Conservation (phyloP, 306 rosid species). For the Rubus idaeus region DNA sequence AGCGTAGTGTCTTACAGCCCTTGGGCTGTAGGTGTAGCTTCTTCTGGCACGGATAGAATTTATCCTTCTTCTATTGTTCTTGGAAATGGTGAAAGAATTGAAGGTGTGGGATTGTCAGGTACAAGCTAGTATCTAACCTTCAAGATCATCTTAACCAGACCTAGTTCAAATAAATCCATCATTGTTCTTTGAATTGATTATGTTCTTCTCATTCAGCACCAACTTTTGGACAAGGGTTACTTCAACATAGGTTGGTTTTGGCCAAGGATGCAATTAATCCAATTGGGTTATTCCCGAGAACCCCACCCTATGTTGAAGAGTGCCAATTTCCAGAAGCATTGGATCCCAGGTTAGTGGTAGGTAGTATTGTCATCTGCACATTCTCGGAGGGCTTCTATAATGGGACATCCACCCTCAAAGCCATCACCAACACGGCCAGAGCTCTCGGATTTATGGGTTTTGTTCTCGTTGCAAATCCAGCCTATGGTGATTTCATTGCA, state of each 20-base stretch:
- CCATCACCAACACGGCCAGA: conserved; percentile 56
- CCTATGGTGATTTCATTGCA: conserved; percentile 63
- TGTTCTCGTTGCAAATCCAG: conserved; percentile 62
- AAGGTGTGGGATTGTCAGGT: conserved; percentile 72
- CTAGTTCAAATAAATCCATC: conserved; percentile 5
- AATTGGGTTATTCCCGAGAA: conserved; percentile 48
- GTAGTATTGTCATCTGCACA: conserved; percentile 63
- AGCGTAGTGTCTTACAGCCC: conserved; percentile 72
- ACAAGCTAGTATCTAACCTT: too few species aligned
- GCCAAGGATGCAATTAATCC: conserved; percentile 69
- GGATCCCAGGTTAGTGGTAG: conserved; percentile 43
- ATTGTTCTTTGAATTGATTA: conserved; percentile 3
- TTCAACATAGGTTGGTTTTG: conserved; percentile 51
- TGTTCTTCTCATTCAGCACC: conserved; percentile 41
- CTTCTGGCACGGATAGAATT: conserved; percentile 63
- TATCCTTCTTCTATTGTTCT: conserved; percentile 56
- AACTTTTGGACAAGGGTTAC: conserved; percentile 46
- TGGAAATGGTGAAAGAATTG: conserved; percentile 51
- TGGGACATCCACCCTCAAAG: conserved; percentile 57
- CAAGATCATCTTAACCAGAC: neutral
- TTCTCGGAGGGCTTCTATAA: conserved; percentile 72
- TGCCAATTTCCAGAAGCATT: conserved; percentile 80
- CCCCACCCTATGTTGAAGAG: conserved; percentile 58
- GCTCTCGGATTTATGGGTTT: conserved; percentile 53
- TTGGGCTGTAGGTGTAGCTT: conserved; percentile 67